Evolutionary conservation across 192 early-diverging fungal species (phyloP), one percentile per base, ranked within the genome.

Genomic region (Chytriomyces hyalinus): DNA sequence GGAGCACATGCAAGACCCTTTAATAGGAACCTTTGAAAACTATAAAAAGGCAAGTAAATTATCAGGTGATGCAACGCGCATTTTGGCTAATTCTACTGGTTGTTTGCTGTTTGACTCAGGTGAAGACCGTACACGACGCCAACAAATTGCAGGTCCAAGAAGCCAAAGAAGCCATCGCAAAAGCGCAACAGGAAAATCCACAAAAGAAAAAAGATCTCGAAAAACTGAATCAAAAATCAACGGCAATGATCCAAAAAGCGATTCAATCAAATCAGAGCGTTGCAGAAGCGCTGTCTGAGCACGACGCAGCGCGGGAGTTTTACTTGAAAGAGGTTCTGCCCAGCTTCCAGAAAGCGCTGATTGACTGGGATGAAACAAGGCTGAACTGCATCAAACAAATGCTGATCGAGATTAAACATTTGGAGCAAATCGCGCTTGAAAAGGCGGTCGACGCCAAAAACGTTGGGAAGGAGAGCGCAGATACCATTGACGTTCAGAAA

Each of bases 61-160:
- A 11, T 77, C 3, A 8, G 17, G 3, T 15, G 47, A 2, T 64
- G 75, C 73, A 75, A 74, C 9, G 71, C 73, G 45, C 44, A 76
- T 45, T 70, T 6, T 78, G 71, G 61, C 69, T 73, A 20, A 36
- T 36, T 36, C 1, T 2, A 36, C 2, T 36, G 36, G 36, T 36
- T 36, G 36, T 36, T n/a, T 47, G 8, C n/a, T 78, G 36, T 60
- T 73, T 76, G 48, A 13, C n/a, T 15, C 7, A 70, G 49, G 70
- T 70, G 8, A 66, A 76, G 24, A 28, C 60, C n/a, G 48, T 46
- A 9, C 22, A 48, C 24, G 61, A 51, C 17, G 44, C 57, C 26
- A 78, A 72, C 45, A 80, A 84, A 15, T 61, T 59, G 49, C 72
- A 73, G 6, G 48, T 79, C 6, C 68, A 84, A 46, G 80, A 84